Conservation (phyloP, 352 stramenopile genomes). For the Phytophthora kernoviae region DNA sequence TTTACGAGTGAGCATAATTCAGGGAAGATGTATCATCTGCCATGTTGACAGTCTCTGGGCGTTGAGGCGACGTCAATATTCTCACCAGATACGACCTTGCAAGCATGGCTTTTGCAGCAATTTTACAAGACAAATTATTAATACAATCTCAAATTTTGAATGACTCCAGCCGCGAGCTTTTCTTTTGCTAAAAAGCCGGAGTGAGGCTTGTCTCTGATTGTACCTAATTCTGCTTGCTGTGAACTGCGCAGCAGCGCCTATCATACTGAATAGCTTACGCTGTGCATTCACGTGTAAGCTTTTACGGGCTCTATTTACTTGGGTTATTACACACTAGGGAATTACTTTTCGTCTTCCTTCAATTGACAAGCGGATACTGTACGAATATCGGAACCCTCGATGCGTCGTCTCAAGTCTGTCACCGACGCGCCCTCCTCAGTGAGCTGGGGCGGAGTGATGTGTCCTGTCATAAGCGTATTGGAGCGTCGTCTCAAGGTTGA, state of each 20-base stretch:
- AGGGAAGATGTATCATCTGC: too few relatives aligned
- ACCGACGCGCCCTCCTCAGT: conserved; percentile 19
- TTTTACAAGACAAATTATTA: not conserved
- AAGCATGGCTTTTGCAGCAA: not conserved
- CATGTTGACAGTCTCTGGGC: too few relatives aligned
- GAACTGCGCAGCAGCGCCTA: too few relatives aligned
- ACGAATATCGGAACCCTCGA: conserved; percentile 12
- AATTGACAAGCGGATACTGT: conserved; percentile 1
- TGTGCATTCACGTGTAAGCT: not conserved
- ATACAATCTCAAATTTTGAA: not conserved
- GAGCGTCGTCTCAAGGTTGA: conserved; percentile 19
- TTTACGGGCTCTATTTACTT: too few relatives aligned
- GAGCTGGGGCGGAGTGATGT: conserved; percentile 22
- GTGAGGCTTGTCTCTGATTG: not conserved
- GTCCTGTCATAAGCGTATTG: conserved; percentile 1
- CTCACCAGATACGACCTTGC: too few relatives aligned
- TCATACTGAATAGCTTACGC: not conserved
- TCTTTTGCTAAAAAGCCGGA: conserved; percentile 17
- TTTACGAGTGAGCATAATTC: too few relatives aligned
- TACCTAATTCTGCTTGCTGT: conserved; percentile 5
- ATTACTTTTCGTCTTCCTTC: not conserved
- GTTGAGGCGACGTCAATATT: too few relatives aligned
- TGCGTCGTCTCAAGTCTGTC: conserved; percentile 4
- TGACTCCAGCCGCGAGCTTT: conserved; percentile 12
- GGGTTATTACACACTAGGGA: too few relatives aligned